Percentiles rank a stretch among this genome's conserved stretches.
Conservation (phyloP, 176 grass and related monocot species). For the Aegilops sharonensis region DNA sequence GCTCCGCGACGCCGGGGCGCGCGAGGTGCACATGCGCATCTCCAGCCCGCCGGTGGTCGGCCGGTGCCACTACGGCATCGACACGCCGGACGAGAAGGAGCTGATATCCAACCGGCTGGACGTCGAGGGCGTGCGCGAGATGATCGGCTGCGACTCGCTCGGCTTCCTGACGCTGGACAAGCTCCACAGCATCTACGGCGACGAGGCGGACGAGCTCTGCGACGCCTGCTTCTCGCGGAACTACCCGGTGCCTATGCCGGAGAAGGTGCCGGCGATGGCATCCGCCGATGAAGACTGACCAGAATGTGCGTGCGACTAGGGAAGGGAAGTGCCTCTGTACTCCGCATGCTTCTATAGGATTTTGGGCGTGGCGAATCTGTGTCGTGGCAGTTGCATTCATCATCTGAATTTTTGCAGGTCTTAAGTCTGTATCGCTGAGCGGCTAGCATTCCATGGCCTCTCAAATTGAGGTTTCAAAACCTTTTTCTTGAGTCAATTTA, state of each 20-base stretch:
- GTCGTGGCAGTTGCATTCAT: slow-evolving; percentile 36
- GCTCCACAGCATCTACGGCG: slow-evolving; percentile 61
- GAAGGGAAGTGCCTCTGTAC: slow-evolving; percentile 7
- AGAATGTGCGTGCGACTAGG: neutral
- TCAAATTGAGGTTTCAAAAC: neutral
- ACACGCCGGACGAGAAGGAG: slow-evolving; percentile 77
- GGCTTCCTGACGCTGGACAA: slow-evolving; percentile 80
- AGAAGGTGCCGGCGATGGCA: slow-evolving; percentile 35
- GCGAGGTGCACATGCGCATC: slow-evolving; percentile 97
- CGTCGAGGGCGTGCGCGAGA: slow-evolving; percentile 52
- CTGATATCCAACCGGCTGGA: slow-evolving; percentile 84
- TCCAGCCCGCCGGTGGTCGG: slow-evolving; percentile 82
- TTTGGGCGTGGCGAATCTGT: slow-evolving; percentile 36
- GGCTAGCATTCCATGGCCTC: neutral
- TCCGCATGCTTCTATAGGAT: slow-evolving; percentile 35
- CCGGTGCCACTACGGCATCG: slow-evolving; percentile 87
- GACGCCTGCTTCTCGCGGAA: slow-evolving; percentile 81
- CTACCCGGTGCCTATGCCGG: slow-evolving; percentile 57
- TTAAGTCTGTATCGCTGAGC: neutral
- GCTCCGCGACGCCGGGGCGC: slow-evolving; percentile 74
- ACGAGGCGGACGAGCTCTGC: slow-evolving; percentile 63
- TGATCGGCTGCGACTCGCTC: slow-evolving; percentile 80
- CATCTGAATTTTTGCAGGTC: slow-evolving; percentile 20
- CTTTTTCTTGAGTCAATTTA: neutral
- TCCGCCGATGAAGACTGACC: slow-evolving; percentile 50